phyloP scores from a whole-genome alignment of 2,329 filamentous ascomycete species.

The Sclerotiophoma versabilis region DNA sequence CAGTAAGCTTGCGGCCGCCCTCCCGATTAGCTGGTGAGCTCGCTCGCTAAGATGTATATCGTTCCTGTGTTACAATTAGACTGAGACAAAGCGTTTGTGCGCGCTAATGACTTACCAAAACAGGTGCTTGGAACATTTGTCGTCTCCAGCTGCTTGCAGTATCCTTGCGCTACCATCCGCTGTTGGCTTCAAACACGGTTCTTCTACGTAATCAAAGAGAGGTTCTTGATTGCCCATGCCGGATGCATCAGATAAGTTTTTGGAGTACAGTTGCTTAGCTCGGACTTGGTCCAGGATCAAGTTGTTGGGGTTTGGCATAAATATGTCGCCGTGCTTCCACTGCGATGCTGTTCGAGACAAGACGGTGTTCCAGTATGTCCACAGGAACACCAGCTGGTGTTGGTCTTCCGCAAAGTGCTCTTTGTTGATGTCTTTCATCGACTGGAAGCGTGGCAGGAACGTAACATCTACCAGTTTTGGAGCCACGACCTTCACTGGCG shows the following conservation, averaged over 20 bases:
- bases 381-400: slow-evolving; percentile 43
- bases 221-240: slow-evolving; percentile 42
- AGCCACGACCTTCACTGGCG: slow-evolving; percentile 39
- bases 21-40: slow-evolving; percentile 47
- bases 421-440: slow-evolving; percentile 29
- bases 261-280: slow-evolving; percentile 41
- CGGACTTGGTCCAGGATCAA: slow-evolving; percentile 46
- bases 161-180: slow-evolving; percentile 16
- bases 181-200: slow-evolving; percentile 41
- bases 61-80: slow-evolving; percentile 44
- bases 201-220: slow-evolving; percentile 43
- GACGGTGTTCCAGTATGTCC: slow-evolving; percentile 46
- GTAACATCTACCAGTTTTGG: slow-evolving; percentile 45
- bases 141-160: slow-evolving; percentile 38
- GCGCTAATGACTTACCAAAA: slow-evolving; percentile 43
- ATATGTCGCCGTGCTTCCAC: slow-evolving; percentile 43
- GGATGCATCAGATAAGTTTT: slow-evolving; percentile 41
- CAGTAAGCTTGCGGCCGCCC: slow-evolving; percentile 43
- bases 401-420: slow-evolving; percentile 42
- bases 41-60: slow-evolving; percentile 43
- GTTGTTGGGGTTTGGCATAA: slow-evolving; percentile 43
- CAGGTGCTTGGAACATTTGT: slow-evolving; percentile 43
- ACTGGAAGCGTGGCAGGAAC: slow-evolving; percentile 45
- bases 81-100: slow-evolving; percentile 43
- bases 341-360: slow-evolving; percentile 37